Conservation (phyloP, 1,139 yeast genomes). For the Lodderomyces metapsilosis region DNA sequence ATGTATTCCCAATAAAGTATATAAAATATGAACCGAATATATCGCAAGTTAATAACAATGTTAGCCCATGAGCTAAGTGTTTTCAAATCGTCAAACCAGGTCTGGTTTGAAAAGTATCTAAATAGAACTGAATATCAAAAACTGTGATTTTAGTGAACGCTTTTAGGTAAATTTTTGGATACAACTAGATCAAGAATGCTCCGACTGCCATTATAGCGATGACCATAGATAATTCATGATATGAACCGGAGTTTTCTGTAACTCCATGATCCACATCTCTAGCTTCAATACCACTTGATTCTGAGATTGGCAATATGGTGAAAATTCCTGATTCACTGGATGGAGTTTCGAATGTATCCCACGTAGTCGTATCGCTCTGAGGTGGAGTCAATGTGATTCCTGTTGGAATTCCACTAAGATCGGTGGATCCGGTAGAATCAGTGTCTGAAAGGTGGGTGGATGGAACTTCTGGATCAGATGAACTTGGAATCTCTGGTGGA, state of each 20-base stretch:
- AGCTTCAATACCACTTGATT: neutral
- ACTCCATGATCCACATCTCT: neutral
- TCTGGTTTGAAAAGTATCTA: neutral
- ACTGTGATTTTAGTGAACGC: neutral
- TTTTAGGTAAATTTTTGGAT: too few relatives aligned
- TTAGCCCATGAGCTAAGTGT: too few relatives aligned
- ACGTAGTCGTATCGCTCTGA: neutral
- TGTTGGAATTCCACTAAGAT: constrained; percentile 4
- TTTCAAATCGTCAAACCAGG: neutral
- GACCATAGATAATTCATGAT: neutral
- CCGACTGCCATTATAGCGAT: neutral
- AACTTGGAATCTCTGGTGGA: constrained; percentile 15
- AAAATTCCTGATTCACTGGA: neutral
- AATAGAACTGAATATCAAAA: neutral
- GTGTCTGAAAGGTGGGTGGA: neutral
- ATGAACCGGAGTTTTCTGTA: neutral
- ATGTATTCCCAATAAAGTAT: neutral
- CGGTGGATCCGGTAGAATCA: constrained; percentile 18
- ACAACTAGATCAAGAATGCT: neutral
- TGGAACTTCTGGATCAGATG: neutral
- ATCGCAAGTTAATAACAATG: neutral
- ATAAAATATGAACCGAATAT: neutral
- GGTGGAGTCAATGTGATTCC: neutral
- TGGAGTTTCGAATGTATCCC: neutral
- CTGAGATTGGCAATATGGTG: neutral